phyloP scores from a whole-genome alignment of 768 basidiomycete genomes.

The Hygrocybe punicea region DNA sequence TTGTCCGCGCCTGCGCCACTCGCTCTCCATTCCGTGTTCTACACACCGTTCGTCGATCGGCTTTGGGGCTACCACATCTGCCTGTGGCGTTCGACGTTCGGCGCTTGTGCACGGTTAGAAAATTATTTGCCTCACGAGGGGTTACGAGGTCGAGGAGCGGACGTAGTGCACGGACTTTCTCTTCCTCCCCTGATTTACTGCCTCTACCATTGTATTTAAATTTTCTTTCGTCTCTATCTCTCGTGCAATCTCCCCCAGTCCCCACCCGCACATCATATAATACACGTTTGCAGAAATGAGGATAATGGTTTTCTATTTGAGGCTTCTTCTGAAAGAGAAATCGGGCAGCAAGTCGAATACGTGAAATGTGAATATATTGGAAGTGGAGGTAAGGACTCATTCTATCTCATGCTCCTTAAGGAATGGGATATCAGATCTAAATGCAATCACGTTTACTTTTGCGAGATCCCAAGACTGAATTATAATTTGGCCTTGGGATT shows the following conservation, averaged over 20 bases:
- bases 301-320: no score
- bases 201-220: constrained; percentile 29
- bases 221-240: constrained; percentile 23
- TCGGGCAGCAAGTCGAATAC: no score
- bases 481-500: constrained; percentile 51
- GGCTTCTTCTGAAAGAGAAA: no score
- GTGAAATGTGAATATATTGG: no score
- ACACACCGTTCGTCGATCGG: constrained; percentile 7
- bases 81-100: constrained; percentile 6
- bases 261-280: constrained; percentile 25
- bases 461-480: constrained; percentile 3
- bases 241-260: constrained; percentile 40
- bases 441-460: no score
- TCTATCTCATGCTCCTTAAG: no score
- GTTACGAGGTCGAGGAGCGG: constrained; percentile 34
- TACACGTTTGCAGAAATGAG: not conserved
- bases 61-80: constrained; percentile 15
- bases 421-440: no score
- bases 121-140: constrained; percentile 18
- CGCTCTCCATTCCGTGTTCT: constrained; percentile 3
- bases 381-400: no score
- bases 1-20: constrained; percentile 4
- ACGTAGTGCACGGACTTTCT: constrained; percentile 48
- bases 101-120: constrained; percentile 11
- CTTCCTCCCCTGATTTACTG: constrained; percentile 25